phyloP scores from a whole-genome alignment of 352 stramenopile species.

The Phytophthora podocarpi region DNA sequence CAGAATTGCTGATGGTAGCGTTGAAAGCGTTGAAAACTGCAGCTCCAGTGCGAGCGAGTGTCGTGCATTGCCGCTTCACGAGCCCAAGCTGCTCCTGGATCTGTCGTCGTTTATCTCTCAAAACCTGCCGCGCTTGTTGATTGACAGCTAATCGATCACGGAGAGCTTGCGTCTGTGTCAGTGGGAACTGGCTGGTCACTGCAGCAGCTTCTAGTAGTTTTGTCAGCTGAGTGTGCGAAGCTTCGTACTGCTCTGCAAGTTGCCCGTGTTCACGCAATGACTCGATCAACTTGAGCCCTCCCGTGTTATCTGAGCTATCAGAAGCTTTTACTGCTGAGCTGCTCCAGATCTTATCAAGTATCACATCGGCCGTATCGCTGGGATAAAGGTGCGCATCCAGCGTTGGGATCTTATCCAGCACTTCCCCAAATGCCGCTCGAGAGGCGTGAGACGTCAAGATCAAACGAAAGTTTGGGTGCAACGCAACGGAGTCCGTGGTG shows the following conservation, averaged over 20 bases:
- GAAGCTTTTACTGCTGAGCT: constrained; percentile 3
- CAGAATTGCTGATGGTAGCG: not conserved
- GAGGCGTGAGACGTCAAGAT: constrained; percentile 45
- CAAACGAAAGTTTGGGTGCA: constrained; percentile 49
- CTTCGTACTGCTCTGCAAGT: constrained; percentile 22
- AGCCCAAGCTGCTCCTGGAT: constrained; percentile 20
- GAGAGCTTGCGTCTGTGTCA: constrained; percentile 42
- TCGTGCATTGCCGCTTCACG: constrained; percentile 14
- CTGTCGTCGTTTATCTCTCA: constrained; percentile 16
- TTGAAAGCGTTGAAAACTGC: constrained; percentile 59
- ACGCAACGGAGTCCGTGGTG: constrained; percentile 15
- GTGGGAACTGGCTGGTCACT: constrained; percentile 51
- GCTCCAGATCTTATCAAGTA: constrained; percentile 61
- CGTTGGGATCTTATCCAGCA: constrained; percentile 37
- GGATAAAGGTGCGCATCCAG: constrained; percentile 35
- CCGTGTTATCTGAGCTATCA: not conserved
- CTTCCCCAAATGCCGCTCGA: constrained; percentile 46
- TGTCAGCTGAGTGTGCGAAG: constrained; percentile 32
- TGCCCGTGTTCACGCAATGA: constrained; percentile 37
- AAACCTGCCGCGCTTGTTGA: constrained; percentile 30
- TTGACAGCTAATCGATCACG: constrained; percentile 28
- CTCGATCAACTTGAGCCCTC: constrained; percentile 34
- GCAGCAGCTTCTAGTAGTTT: constrained; percentile 49
- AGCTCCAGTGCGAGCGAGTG: constrained; percentile 33
- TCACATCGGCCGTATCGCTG: constrained; percentile 35